phyloP scores from a whole-genome alignment of 2,329 filamentous ascomycete genomes.

The Paraphoma chrysanthemicola region DNA sequence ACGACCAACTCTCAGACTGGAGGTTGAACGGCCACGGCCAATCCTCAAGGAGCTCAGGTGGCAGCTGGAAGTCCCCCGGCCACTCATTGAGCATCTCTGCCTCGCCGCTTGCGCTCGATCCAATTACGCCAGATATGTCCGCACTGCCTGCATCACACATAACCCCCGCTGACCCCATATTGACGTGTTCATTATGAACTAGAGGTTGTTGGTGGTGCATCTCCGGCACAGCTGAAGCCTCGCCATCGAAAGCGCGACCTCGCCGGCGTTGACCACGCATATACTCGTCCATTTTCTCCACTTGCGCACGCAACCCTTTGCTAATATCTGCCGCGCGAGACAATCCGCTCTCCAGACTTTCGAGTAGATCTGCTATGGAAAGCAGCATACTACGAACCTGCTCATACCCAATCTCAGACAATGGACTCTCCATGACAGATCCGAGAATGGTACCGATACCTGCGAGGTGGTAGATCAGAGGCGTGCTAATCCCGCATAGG shows the following conservation, averaged over 20 bases:
- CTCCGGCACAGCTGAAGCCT: constrained; percentile 6
- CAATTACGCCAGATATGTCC: background rate
- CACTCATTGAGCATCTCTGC: background rate
- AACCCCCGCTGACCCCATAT: constrained; percentile 2
- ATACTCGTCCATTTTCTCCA: background rate
- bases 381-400: constrained; percentile 50
- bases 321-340: background rate
- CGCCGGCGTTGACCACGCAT: background rate
- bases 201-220: constrained; percentile 22
- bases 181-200: constrained; percentile 7
- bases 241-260: background rate
- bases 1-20: background rate
- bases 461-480: constrained; percentile 57
- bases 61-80: background rate
- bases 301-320: background rate
- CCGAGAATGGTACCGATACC: constrained; percentile 60
- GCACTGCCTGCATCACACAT: background rate
- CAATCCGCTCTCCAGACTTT: constrained; percentile 46
- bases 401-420: constrained; percentile 53
- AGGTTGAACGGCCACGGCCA: background rate
- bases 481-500: constrained; percentile 57
- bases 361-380: constrained; percentile 55
- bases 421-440: constrained; percentile 52
- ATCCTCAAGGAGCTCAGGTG: background rate
- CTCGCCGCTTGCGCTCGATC: background rate